Base-by-base conservation (phyloP, 176 grass and related monocot genomes). In the Ananas comosus region DNA sequence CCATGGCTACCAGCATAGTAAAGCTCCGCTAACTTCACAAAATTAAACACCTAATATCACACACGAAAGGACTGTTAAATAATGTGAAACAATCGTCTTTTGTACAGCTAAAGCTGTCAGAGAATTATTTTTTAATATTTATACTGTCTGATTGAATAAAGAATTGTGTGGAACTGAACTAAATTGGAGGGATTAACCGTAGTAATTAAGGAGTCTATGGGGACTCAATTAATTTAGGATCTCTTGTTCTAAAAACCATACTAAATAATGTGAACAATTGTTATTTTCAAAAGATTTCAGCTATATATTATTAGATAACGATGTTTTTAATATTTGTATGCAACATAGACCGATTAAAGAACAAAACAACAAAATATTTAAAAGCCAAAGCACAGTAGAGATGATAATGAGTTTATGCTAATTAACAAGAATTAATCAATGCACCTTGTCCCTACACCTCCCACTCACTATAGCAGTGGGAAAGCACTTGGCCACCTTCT, bases 1-100 rank as follows among this genome's bases (percentile, higher is more conserved):
- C 91, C 91, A 68, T 96, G 91, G 80, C 91, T 96, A 53, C 91
- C 91, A 50, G 91, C 91, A 72, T 96, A 96, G 79, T 96, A 96
- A 0, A 96, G 76, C 84, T 96, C 87, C 9, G 78, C 81, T 53
- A 96, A 72, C 71, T 79, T 84, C 17, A 96, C 91, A 77, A 96
- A 96, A 68, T 74, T 83, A 12, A 80, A 90, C 53, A 96, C 87
- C 87, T 90, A 67, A 47, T 63, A 77, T 51, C 65, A 68, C n/a
- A 64, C 59, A 64, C 64, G 42, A 74, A 51, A 12, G 64, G 64
- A 42, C 6, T 42, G 33, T 42, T 42, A 42, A 42, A 42, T 42
- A 42, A 42, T 42, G 7, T 42, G 5, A 42, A 42, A 42, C 5
- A 7, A 42, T 7, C 0, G 5, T 7, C 5, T 7, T 42, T 42